Percentiles rank a stretch among this genome's conserved stretches.
These are phyloP conservation scores for Saccharata proteae DNA, from an alignment of 2,329 filamentous ascomycete species.

Conservation along the genomic window DNA sequence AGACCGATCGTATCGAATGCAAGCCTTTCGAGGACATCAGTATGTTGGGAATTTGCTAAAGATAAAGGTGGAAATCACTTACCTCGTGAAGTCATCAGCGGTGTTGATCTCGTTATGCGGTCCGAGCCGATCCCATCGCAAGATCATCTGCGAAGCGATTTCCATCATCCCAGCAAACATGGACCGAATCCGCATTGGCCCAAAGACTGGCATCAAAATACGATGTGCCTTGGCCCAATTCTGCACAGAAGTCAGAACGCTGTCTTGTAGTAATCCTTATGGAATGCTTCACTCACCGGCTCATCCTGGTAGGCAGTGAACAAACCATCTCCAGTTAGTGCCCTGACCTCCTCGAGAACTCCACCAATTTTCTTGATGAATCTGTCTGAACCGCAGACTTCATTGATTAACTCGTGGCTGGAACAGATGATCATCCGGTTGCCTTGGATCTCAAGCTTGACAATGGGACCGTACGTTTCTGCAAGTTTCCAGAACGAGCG, in stretches of 20 bases:
- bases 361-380: slow-evolving; percentile 11
- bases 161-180: slow-evolving; percentile 18
- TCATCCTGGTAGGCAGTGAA: slow-evolving; percentile 12
- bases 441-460: slow-evolving; percentile 40
- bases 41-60: background rate
- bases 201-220: slow-evolving; percentile 35
- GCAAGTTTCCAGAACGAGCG: slow-evolving; percentile 8
- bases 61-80: background rate
- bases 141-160: slow-evolving; percentile 20
- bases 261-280: background rate
- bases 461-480: slow-evolving; percentile 43
- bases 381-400: slow-evolving; percentile 9
- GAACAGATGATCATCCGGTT: slow-evolving; percentile 38
- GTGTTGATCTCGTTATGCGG: slow-evolving; percentile 44
- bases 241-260: slow-evolving; percentile 4
- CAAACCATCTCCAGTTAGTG: slow-evolving; percentile 10
- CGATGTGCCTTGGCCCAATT: slow-evolving; percentile 25
- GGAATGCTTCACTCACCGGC: slow-evolving; percentile 2
- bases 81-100: slow-evolving; percentile 56
- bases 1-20: slow-evolving; percentile 62
- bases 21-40: slow-evolving; percentile 31
- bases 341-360: slow-evolving; percentile 9
- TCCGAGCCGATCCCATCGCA: slow-evolving; percentile 34
- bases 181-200: slow-evolving; percentile 29
- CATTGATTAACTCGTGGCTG: slow-evolving; percentile 10